A percentile compares a stretch with the other conserved stretches of the same genome.
phyloP scores from a whole-genome alignment of 306 rosid genomes.

The Parietaria judaica region DNA sequence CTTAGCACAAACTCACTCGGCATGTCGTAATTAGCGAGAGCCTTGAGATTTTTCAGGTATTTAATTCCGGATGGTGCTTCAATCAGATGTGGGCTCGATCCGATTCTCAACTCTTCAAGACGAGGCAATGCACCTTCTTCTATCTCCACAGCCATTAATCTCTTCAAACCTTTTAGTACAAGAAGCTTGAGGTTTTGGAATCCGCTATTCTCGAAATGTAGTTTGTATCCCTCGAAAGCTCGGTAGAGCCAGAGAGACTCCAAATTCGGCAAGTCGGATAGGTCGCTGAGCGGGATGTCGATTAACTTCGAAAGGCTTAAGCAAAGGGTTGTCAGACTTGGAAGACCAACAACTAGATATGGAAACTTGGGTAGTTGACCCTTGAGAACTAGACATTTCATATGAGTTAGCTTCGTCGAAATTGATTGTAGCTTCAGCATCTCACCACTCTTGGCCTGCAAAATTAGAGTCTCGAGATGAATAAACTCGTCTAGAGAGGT shows the following conservation, averaged over 20 bases:
- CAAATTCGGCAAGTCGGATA: constrained; percentile 13
- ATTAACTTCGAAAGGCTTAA: constrained; percentile 13
- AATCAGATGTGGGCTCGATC: constrained; percentile 1
- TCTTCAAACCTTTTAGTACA: background rate
- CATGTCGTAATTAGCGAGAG: background rate
- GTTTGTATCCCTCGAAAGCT: constrained; percentile 17
- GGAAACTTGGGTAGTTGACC: constrained; percentile 14
- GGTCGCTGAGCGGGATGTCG: constrained; percentile 9
- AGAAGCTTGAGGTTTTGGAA: constrained; percentile 18
- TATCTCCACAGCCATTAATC: constrained; percentile 10
- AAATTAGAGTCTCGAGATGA: constrained; percentile 12
- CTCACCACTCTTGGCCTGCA: constrained; percentile 7
- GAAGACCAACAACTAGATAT: constrained; percentile 14
- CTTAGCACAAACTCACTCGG: background rate
- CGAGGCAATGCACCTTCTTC: constrained; percentile 17
- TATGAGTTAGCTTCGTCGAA: background rate
- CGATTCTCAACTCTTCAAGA: constrained; percentile 10
- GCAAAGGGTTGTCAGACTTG: constrained; percentile 11
- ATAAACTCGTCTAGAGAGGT: constrained; percentile 10
- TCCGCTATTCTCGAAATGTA: constrained; percentile 20
- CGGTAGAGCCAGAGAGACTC: background rate
- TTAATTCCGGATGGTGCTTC: constrained; percentile 4
- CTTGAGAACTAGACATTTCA: background rate
- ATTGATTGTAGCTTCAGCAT: constrained; percentile 10
- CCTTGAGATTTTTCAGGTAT: background rate